These are phyloP conservation scores for Lasiodiplodia theobromae DNA, from an alignment of 2,329 filamentous ascomycete genomes.

Conservation along the genomic window DNA sequence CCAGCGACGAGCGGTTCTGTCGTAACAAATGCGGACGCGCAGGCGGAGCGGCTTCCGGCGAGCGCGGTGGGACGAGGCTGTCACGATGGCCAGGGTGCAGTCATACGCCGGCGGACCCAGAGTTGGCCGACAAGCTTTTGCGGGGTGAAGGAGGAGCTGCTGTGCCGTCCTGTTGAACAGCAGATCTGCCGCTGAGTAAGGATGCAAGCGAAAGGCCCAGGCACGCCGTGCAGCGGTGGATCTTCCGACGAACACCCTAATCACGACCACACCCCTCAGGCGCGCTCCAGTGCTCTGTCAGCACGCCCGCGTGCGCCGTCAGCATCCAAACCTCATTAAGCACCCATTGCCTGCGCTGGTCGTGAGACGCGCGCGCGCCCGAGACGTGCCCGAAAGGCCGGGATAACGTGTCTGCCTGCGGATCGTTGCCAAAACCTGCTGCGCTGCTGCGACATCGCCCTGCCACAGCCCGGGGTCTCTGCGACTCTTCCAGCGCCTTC, in stretches of 20 bases:
- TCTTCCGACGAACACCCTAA: slow-evolving; percentile 27
- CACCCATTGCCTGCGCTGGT: background rate
- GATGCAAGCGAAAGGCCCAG: slow-evolving; percentile 18
- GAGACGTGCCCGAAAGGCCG: background rate
- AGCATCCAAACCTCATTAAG: background rate
- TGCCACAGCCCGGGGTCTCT: background rate
- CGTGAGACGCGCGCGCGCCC: background rate
- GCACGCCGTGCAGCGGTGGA: slow-evolving; percentile 15
- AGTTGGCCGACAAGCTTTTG: slow-evolving; percentile 13
- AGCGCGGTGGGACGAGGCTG: background rate
- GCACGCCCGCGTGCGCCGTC: background rate
- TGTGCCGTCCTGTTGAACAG: slow-evolving; percentile 11
- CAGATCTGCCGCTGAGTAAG: slow-evolving; percentile 25
- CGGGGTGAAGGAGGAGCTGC: slow-evolving; percentile 4
- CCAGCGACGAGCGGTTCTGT: background rate
- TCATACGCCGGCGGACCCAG: background rate
- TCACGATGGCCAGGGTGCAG: background rate
- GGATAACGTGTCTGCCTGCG: slow-evolving; percentile 11
- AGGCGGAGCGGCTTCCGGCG: background rate
- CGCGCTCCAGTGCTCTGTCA: background rate
- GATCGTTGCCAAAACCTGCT: slow-evolving; percentile 23
- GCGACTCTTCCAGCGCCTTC: background rate
- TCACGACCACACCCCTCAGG: slow-evolving; percentile 2
- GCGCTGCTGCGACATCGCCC: slow-evolving; percentile 4
- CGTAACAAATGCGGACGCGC: background rate